Conservation (phyloP, 257 asterid genomes). For the Catharanthus roseus region DNA sequence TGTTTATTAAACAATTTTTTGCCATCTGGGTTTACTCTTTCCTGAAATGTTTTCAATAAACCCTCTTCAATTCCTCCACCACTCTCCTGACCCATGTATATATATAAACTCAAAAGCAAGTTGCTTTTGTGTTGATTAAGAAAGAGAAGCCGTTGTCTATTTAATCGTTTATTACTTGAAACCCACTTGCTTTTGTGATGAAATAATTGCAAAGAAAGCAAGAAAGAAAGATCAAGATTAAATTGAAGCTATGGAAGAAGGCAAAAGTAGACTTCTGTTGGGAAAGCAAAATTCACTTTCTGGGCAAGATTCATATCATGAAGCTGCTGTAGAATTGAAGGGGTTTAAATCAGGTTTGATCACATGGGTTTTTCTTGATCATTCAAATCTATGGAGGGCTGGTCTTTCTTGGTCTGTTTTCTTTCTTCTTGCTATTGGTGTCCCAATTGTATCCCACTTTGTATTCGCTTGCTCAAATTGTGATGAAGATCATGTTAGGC, state of each 20-base stretch:
- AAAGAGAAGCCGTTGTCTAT: neutral
- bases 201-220: neutral
- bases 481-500: constrained; percentile 54
- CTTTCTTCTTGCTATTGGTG: constrained; percentile 55
- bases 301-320: constrained; percentile 22
- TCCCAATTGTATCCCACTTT: constrained; percentile 68
- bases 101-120: neutral
- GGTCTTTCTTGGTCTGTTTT: constrained; percentile 84
- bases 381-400: constrained; percentile 59
- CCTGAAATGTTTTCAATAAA: neutral
- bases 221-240: constrained; percentile 16
- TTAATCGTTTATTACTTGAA: neutral
- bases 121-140: neutral
- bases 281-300: constrained; percentile 20
- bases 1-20: neutral
- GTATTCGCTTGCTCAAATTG: constrained; percentile 58
- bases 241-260: constrained; percentile 1
- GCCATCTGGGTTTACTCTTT: neutral
- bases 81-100: neutral
- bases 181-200: neutral
- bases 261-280: constrained; percentile 20
- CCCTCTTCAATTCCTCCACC: no score
- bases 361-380: constrained; percentile 74
- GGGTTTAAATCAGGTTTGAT: constrained; percentile 53
- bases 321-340: constrained; percentile 33